These are phyloP conservation scores for Aspergillus sergii DNA, from an alignment of 2,329 filamentous ascomycete genomes.

Conservation along the genomic window DNA sequence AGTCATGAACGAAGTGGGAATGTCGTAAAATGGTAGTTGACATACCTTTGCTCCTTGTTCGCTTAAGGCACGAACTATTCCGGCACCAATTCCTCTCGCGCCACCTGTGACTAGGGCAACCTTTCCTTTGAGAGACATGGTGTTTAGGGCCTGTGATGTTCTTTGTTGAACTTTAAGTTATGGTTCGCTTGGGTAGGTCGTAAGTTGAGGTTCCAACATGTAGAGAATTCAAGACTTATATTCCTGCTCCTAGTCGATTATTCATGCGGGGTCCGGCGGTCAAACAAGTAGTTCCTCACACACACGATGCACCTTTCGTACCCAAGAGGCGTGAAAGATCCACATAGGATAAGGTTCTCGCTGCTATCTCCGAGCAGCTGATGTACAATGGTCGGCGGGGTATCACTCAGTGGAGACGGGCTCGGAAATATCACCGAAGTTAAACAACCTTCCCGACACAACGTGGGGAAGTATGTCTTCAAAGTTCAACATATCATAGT, in stretches of 20 bases:
- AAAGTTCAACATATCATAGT: neutral
- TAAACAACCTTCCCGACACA: neutral
- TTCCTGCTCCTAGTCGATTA: neutral
- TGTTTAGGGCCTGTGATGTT: neutral
- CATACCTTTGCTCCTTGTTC: slow-evolving; percentile 18
- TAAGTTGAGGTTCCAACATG: neutral
- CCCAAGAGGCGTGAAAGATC: neutral
- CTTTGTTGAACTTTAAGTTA: neutral
- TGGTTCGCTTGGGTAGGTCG: neutral
- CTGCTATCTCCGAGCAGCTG: neutral
- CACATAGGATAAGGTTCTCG: neutral
- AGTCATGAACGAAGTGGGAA: neutral
- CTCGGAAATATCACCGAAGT: slow-evolving; percentile 9
- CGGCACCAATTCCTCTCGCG: slow-evolving; percentile 20
- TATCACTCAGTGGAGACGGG: neutral
- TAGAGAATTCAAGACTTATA: too few relatives aligned
- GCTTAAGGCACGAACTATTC: slow-evolving; percentile 18
- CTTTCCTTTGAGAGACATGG: slow-evolving; percentile 22
- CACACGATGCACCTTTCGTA: neutral
- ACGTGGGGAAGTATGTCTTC: neutral
- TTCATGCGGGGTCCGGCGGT: neutral
- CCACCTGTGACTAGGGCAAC: slow-evolving; percentile 24
- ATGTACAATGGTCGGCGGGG: neutral
- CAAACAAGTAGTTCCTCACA: neutral
- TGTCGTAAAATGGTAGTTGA: neutral